Evolutionary conservation across 805 yeast species (phyloP).

Genomic region (Lachancea mirantina): DNA sequence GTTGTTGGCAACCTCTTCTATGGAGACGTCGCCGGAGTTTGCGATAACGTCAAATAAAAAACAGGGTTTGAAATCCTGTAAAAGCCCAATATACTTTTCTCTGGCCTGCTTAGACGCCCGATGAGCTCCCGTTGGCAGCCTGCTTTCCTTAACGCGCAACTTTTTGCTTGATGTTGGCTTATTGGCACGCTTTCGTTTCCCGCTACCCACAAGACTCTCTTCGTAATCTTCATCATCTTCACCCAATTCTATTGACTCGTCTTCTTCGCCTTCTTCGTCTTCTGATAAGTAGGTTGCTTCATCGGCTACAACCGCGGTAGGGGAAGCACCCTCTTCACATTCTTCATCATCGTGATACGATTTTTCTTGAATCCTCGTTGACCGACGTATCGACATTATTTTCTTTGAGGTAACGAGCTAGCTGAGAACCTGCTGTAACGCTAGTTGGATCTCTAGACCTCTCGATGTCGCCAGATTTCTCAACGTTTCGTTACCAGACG

Average conservation of each 20-base stretch:
- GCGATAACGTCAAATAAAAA: slow-evolving; percentile 45
- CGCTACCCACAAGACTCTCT: slow-evolving; percentile 6
- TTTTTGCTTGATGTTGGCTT: not conserved
- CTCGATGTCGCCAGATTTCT: too few species aligned
- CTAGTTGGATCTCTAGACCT: too few species aligned
- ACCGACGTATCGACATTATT: slow-evolving; percentile 35
- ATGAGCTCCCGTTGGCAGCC: too few species aligned
- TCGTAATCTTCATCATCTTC: slow-evolving; percentile 9
- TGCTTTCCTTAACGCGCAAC: too few species aligned
- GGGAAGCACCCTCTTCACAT: slow-evolving; percentile 7
- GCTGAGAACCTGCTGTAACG: too few species aligned
- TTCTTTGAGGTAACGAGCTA: too few species aligned
- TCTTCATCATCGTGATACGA: slow-evolving; percentile 10
- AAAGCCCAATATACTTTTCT: slow-evolving; percentile 31
- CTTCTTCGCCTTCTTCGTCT: slow-evolving; percentile 19
- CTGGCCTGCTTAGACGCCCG: slow-evolving; percentile 25
- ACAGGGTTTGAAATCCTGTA: slow-evolving; percentile 41
- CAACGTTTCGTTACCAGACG: too few species aligned
- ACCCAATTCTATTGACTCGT: slow-evolving; percentile 14
- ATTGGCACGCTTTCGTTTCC: slow-evolving; percentile 9
- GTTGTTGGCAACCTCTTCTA: slow-evolving; percentile 44
- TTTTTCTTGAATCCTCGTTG: slow-evolving; percentile 19
- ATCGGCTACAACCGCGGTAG: slow-evolving; percentile 12
- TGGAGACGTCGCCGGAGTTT: slow-evolving; percentile 41
- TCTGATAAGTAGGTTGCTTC: slow-evolving; percentile 15